A percentile compares a stretch with the other conserved stretches of the same genome.
Evolutionary conservation across 129 eudicot species (phyloP).

Genomic region (Cynara cardunculus): DNA sequence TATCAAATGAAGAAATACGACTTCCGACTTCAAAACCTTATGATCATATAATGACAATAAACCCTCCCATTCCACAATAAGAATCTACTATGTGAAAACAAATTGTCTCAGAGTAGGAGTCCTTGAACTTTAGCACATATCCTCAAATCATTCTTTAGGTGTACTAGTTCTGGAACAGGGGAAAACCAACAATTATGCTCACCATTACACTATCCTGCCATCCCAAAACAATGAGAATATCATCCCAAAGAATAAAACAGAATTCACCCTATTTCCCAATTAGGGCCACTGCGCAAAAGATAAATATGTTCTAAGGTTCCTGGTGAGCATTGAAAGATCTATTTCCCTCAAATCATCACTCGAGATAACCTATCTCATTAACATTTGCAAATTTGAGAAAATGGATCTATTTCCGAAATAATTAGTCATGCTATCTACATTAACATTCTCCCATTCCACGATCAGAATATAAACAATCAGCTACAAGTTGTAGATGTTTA

Average conservation of each 20-base stretch:
- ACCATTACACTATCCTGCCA: not conserved
- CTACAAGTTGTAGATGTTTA: not conserved
- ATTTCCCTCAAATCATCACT: not conserved
- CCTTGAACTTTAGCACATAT: not conserved
- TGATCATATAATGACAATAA: not conserved
- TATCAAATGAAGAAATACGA: not conserved
- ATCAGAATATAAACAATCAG: not conserved
- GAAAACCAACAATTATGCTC: not conserved
- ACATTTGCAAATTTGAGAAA: not conserved
- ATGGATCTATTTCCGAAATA: not conserved
- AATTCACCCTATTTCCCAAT: not conserved
- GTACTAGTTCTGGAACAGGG: not conserved
- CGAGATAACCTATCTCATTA: slow-evolving; percentile 1
- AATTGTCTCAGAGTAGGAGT: not conserved
- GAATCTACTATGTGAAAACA: not conserved
- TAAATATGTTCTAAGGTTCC: not conserved
- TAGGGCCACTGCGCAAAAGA: not conserved
- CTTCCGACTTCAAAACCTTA: not conserved
- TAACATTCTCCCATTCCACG: not conserved
- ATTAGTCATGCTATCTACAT: not conserved
- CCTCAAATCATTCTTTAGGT: slow-evolving; percentile 1
- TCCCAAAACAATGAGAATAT: not conserved
- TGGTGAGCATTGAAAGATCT: not conserved
- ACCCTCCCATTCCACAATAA: not conserved
- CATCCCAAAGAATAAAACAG: not conserved